Conservation (phyloP, 73 alveolate species). For the Tetrahymena malaccensis region DNA sequence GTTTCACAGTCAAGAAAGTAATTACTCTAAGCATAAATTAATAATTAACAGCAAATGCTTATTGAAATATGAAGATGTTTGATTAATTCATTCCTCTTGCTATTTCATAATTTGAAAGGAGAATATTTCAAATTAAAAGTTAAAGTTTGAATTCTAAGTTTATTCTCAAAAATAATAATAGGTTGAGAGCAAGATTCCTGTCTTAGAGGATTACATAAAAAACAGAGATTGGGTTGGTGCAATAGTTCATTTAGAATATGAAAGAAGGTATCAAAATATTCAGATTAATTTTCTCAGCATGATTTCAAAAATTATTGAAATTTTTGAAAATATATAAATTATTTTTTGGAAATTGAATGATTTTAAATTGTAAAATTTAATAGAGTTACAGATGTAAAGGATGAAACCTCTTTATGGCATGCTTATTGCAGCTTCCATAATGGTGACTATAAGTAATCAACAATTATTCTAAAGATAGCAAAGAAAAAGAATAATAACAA, state of each 20-base stretch:
- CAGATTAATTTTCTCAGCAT: background rate
- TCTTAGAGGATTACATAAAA: slow-evolving; percentile 22
- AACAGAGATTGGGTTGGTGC: slow-evolving; percentile 47
- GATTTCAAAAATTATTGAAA: background rate
- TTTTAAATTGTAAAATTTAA: background rate
- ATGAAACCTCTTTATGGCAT: slow-evolving; percentile 33
- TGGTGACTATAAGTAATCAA: slow-evolving; percentile 26
- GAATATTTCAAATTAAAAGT: background rate
- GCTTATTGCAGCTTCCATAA: slow-evolving; percentile 39
- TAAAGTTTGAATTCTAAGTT: background rate
- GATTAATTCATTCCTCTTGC: background rate
- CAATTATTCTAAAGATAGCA: no score
- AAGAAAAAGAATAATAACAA: no score
- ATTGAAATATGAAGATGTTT: background rate
- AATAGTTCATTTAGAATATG: slow-evolving; percentile 27
- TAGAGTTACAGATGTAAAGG: slow-evolving; percentile 13
- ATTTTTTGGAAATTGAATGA: background rate
- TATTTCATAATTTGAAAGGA: background rate
- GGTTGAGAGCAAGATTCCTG: slow-evolving; percentile 20
- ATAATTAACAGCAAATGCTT: no score
- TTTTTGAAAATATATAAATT: background rate
- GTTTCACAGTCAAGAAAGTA: background rate
- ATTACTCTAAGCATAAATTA: background rate
- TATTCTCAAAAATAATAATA: background rate
- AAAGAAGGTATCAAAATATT: background rate